phyloP scores from a whole-genome alignment of 208 protist genomes.

The Trichomonas vaginalis region DNA sequence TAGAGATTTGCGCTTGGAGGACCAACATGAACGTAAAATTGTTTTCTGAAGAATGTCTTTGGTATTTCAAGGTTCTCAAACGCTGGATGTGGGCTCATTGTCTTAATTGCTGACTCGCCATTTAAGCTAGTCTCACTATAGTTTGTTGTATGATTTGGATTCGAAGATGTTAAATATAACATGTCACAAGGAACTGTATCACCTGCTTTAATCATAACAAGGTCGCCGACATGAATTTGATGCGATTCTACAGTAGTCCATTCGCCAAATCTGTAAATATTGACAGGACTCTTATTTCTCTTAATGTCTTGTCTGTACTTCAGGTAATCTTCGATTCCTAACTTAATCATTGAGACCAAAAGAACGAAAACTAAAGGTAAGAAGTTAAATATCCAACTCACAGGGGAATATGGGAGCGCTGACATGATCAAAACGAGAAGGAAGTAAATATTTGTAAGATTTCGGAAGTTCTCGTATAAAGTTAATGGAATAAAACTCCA shows the following conservation, averaged over 20 bases:
- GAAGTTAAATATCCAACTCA: slow-evolving; percentile 8
- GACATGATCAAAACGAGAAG: slow-evolving; percentile 18
- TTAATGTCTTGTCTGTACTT: background rate
- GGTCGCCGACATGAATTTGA: slow-evolving; percentile 17
- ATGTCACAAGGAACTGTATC: slow-evolving; percentile 14
- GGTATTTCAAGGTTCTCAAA: background rate
- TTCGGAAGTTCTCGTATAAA: slow-evolving; percentile 26
- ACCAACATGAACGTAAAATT: background rate
- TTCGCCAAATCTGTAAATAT: background rate
- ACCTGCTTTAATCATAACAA: background rate
- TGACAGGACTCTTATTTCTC: background rate
- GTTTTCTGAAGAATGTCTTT: background rate
- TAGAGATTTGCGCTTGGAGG: slow-evolving; percentile 4
- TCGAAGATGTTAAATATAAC: slow-evolving; percentile 17
- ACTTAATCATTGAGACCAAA: slow-evolving; percentile 17
- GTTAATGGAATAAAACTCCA: slow-evolving; percentile 25
- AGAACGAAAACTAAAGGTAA: slow-evolving; percentile 24
- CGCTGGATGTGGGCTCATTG: background rate
- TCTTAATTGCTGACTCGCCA: background rate
- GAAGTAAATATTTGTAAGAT: slow-evolving; percentile 23
- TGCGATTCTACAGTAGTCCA: background rate
- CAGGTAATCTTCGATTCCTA: slow-evolving; percentile 19
- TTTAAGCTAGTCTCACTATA: slow-evolving; percentile 19
- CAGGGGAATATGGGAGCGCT: background rate
- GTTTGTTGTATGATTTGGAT: slow-evolving; percentile 18